Evolutionary conservation across 2,329 filamentous ascomycete species (phyloP), one percentile per base, ranked within the genome.

Genomic region (Penicillium sp.): DNA sequence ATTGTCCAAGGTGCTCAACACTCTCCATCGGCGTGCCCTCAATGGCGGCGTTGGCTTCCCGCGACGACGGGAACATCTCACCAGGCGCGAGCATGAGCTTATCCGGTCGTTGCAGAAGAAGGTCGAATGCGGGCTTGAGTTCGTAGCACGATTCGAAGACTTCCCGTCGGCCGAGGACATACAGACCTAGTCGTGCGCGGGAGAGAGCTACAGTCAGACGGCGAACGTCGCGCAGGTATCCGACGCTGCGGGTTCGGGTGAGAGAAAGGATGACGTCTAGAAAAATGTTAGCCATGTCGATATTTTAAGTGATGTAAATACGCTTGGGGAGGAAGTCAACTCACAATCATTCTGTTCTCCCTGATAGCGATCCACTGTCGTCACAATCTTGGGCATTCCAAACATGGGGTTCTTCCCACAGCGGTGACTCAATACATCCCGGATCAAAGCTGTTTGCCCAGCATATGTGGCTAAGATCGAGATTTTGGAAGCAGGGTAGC

Each of bases 311-410:
- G n/a, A 39, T 34, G 53, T 56, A n/a, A 32, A 29, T 44, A 24
- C 22, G 24, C 20, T 13, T n/a, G 6, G 34, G 29, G 37, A 26
- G 45, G 9, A 34, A 48, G 39, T 26, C 13, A 34, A 85, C 89
- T 82, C 82, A 94, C 90, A 97, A 70, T 99, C 94, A 75, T 99
- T 99, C 76, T 99, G 94, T 79, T 99, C 94, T 72, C 94, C 95
- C 78, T 99, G 94, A 69, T 97, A 99, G 74, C 96, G 97, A 78
- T 99, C 94, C 61, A 99, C 93, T 5, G 95, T 99, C 4, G 90
- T 92, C 29, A 99, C 90, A 51, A 89, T 88, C 74, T 88, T 89
- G 18, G 94, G 94, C 73, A 96, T 78, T 9, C 93, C 92, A 75
- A 99, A 99, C 20, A 97, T 78, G 2, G 86, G 78, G 66, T 92